Evolutionary conservation across 495 filamentous ascomycete species (phyloP).

Genomic region (Aspergillus hancockii): DNA sequence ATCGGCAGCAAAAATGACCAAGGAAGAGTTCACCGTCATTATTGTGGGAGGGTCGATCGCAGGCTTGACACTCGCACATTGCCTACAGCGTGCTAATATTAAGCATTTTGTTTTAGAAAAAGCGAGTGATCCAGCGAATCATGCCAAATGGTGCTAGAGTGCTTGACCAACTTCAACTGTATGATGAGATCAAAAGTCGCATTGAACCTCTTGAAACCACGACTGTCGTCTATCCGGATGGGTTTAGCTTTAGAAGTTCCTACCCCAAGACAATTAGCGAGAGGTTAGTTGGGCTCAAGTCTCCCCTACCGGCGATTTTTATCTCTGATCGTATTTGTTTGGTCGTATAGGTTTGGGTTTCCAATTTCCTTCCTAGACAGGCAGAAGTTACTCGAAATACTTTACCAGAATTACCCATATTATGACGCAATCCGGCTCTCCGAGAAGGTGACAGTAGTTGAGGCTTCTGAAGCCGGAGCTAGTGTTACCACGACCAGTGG

Average conservation of each 20-base stretch:
- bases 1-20: too few relatives aligned
- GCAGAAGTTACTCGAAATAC: slow-evolving; percentile 25
- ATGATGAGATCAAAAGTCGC: slow-evolving; percentile 26
- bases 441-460: slow-evolving; percentile 15
- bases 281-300: too few relatives aligned
- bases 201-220: slow-evolving; percentile 16
- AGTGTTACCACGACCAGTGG: slow-evolving; percentile 27
- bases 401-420: slow-evolving; percentile 18
- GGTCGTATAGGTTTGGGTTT: too few relatives aligned
- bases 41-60: slow-evolving; percentile 55
- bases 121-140: slow-evolving; percentile 29
- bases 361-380: slow-evolving; percentile 24
- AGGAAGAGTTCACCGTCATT: slow-evolving; percentile 29
- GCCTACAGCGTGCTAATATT: slow-evolving; percentile 42
- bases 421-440: slow-evolving; percentile 6
- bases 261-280: too few relatives aligned
- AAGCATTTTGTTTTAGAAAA: slow-evolving; percentile 52
- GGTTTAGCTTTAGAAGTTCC: too few relatives aligned
- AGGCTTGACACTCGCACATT: slow-evolving; percentile 48
- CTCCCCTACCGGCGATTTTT: too few relatives aligned
- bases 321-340: too few relatives aligned
- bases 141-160: slow-evolving; percentile 39
- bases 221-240: neutral
- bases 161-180: slow-evolving; percentile 51
- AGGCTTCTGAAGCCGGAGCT: slow-evolving; percentile 6